Evolutionary conservation across 805 yeast genomes (phyloP).

Genomic region (Saccharomycopsis selenospora): DNA sequence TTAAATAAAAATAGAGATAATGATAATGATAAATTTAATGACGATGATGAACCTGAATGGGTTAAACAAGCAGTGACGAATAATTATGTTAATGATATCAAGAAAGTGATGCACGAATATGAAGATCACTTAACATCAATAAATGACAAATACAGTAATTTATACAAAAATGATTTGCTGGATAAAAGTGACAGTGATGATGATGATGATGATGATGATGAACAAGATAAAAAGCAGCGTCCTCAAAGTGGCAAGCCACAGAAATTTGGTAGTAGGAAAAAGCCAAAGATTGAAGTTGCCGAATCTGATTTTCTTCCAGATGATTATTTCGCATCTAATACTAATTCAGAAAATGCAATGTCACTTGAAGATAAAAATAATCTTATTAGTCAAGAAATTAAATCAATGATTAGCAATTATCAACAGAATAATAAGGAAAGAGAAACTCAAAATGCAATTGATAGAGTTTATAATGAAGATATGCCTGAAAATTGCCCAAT

Average conservation of each 20-base stretch:
- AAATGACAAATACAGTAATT: conserved; percentile 18
- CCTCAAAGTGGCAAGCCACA: conserved; percentile 20
- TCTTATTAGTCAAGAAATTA: conserved; percentile 41
- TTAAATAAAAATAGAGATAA: conserved; percentile 25
- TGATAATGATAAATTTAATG: conserved; percentile 32
- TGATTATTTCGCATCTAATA: conserved; percentile 27
- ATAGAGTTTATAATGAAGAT: conserved; percentile 12
- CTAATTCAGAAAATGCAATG: conserved; percentile 21
- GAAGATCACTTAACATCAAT: conserved; percentile 31
- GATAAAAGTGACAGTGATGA: not conserved
- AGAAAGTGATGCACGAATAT: conserved; percentile 28
- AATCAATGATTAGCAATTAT: conserved; percentile 38
- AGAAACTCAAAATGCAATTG: conserved; percentile 21
- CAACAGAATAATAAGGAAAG: conserved; percentile 26
- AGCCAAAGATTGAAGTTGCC: conserved; percentile 24
- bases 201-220: conserved; percentile 14
- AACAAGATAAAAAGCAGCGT: conserved; percentile 8
- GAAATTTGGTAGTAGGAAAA: conserved; percentile 19
- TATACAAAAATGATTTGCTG: conserved; percentile 5
- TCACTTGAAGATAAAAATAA: conserved; percentile 26
- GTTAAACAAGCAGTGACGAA: conserved; percentile 37
- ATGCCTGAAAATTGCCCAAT: conserved; percentile 33
- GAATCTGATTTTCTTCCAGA: conserved; percentile 37
- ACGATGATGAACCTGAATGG: conserved; percentile 67
- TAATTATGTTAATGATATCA: conserved; percentile 24